Conservation (phyloP, 106 monocot species). For the Phalaenopsis aphrodite region DNA sequence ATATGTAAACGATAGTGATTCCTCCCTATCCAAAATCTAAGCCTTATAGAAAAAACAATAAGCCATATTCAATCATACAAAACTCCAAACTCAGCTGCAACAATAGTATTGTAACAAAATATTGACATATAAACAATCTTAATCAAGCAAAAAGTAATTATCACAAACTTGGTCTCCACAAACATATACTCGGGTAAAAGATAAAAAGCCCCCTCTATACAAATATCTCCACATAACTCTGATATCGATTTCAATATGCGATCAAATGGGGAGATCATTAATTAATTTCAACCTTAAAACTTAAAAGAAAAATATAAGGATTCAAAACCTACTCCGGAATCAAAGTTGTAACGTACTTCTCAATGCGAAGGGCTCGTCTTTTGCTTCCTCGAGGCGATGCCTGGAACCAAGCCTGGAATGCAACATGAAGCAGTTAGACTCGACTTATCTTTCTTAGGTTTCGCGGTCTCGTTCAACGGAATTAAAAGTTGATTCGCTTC, state of each 20-base stretch:
- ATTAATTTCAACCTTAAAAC: not conserved
- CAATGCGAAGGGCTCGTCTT: slow-evolving; percentile 7
- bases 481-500: slow-evolving; percentile 13
- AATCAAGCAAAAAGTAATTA: not conserved
- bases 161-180: not conserved
- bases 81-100: too few relatives aligned
- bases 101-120: too few relatives aligned
- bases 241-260: not conserved
- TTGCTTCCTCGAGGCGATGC: slow-evolving; percentile 27
- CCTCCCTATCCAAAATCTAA: too few relatives aligned
- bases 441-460: slow-evolving; percentile 27
- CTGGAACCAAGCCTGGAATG: slow-evolving; percentile 36
- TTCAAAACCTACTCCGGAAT: not conserved
- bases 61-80: too few relatives aligned
- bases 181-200: not conserved
- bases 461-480: slow-evolving; percentile 13
- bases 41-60: too few relatives aligned
- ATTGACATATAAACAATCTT: not conserved
- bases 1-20: too few relatives aligned
- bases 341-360: not conserved
- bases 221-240: not conserved
- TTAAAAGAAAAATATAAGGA: not conserved
- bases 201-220: not conserved
- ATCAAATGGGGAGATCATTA: not conserved
- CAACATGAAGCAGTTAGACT: slow-evolving; percentile 41